Conservation (phyloP, 306 rosid genomes). For the Prunus mongolica region DNA sequence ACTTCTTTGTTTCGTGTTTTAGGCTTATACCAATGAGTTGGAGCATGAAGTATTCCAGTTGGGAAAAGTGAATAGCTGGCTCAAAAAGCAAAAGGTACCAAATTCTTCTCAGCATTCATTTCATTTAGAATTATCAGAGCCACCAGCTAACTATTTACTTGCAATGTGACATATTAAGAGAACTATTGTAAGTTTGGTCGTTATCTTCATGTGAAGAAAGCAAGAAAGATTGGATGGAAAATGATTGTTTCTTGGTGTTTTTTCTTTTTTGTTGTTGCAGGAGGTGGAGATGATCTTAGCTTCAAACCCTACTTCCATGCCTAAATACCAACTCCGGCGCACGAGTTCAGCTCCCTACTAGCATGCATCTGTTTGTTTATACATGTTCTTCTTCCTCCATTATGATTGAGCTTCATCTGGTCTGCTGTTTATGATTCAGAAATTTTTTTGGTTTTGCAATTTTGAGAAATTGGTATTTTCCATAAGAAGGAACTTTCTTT, state of each 20-base stretch:
- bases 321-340: conserved; percentile 31
- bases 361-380: background rate
- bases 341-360: conserved; percentile 28
- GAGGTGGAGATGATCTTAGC: conserved; percentile 28
- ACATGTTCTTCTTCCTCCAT: background rate
- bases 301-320: conserved; percentile 14
- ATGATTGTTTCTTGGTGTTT: background rate
- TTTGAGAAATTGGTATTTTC: background rate
- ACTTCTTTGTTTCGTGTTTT: conserved; percentile 18
- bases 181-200: too few species aligned
- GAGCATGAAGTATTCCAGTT: conserved; percentile 32
- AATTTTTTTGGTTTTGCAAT: background rate
- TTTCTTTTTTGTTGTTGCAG: conserved; percentile 26
- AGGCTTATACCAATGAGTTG: conserved; percentile 51
- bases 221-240: background rate
- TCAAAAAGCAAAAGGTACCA: conserved; percentile 47
- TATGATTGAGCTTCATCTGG: background rate
- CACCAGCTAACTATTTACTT: too few species aligned
- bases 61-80: conserved; percentile 29
- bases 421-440: background rate
- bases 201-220: background rate
- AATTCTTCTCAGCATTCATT: too few species aligned
- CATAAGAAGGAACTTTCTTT: background rate
- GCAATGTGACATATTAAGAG: too few species aligned
- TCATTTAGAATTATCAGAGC: too few species aligned